Evolutionary conservation across 1,284 basidiomycete genomes (phyloP).

Genomic region (Moesziomyces sp.): DNA sequence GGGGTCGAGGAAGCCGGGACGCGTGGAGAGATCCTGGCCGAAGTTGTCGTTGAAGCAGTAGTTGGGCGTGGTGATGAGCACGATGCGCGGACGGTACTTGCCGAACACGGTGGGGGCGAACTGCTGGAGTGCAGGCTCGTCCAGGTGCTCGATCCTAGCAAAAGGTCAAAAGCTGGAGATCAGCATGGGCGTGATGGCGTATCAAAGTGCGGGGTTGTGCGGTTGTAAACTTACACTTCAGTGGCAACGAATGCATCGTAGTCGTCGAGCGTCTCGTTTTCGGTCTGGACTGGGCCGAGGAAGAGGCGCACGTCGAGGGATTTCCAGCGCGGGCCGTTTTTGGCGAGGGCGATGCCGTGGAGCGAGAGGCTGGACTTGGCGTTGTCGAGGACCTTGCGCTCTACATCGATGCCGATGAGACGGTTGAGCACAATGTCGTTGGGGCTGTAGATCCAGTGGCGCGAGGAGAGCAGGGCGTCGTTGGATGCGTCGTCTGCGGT

Average conservation of each 20-base stretch:
- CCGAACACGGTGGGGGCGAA: constrained; percentile 85
- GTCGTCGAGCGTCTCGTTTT: constrained; percentile 79
- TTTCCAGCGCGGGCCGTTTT: constrained; percentile 45
- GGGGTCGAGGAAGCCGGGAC: constrained; percentile 76
- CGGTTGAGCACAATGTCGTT: constrained; percentile 45
- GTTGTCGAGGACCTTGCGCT: constrained; percentile 46
- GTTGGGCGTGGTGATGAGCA: constrained; percentile 89
- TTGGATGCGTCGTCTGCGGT: constrained; percentile 9
- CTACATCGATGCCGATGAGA: constrained; percentile 50
- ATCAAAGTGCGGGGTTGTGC: neutral
- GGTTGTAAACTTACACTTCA: constrained; percentile 77
- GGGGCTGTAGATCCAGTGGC: constrained; percentile 50
- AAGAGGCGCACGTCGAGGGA: constrained; percentile 52
- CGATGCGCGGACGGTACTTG: constrained; percentile 79
- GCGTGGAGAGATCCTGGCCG: constrained; percentile 56
- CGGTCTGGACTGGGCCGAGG: constrained; percentile 79
- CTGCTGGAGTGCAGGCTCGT: constrained; percentile 76
- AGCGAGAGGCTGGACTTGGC: constrained; percentile 45
- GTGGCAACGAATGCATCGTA: constrained; percentile 85
- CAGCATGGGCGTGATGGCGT: neutral
- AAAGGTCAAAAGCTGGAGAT: constrained; percentile 3
- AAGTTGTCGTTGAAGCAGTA: constrained; percentile 90
- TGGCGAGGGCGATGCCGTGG: constrained; percentile 44
- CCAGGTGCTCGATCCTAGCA: constrained; percentile 85
- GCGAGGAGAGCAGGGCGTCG: constrained; percentile 20